A percentile compares a stretch with the other conserved stretches of the same genome.
These are phyloP conservation scores for Linderina pennispora DNA, from an alignment of 192 early-diverging fungal genomes.

Conservation along the genomic window DNA sequence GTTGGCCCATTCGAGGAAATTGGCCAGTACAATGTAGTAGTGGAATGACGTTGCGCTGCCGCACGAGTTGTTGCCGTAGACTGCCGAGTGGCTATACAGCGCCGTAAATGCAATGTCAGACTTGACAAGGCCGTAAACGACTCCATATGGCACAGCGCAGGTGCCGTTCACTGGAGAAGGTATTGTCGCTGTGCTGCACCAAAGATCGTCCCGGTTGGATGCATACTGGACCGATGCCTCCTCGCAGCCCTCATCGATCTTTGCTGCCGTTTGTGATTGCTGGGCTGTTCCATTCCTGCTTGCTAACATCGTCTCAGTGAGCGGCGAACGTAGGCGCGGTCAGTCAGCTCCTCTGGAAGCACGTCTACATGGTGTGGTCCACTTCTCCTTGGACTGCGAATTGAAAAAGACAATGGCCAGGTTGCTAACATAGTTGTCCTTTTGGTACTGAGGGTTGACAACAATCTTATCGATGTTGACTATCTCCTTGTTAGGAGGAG, in stretches of 20 bases:
- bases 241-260: neutral
- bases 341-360: slow-evolving; percentile 13
- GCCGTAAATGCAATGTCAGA: slow-evolving; percentile 8
- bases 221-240: slow-evolving; percentile 5
- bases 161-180: neutral
- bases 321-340: slow-evolving; percentile 10
- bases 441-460: slow-evolving; percentile 7
- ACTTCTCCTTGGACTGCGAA: slow-evolving; percentile 3
- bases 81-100: slow-evolving; percentile 15
- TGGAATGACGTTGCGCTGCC: neutral
- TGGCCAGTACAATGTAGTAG: neutral
- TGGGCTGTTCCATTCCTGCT: neutral
- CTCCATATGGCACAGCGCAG: slow-evolving; percentile 25
- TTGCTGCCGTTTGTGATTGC: neutral
- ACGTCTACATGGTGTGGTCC: slow-evolving; percentile 18
- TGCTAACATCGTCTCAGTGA: neutral
- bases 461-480: slow-evolving; percentile 5
- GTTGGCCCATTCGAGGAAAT: neutral
- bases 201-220: slow-evolving; percentile 6
- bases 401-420: slow-evolving; percentile 17
- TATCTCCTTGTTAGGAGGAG: slow-evolving; percentile 2
- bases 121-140: slow-evolving; percentile 9
- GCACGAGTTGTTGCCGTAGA: slow-evolving; percentile 9
- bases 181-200: slow-evolving; percentile 6
- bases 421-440: slow-evolving; percentile 8